Percentiles rank a stretch among this genome's conserved stretches.
These are phyloP conservation scores for Lactifluus hygrophoroides DNA, from an alignment of 768 basidiomycete species.

Conservation along the genomic window DNA sequence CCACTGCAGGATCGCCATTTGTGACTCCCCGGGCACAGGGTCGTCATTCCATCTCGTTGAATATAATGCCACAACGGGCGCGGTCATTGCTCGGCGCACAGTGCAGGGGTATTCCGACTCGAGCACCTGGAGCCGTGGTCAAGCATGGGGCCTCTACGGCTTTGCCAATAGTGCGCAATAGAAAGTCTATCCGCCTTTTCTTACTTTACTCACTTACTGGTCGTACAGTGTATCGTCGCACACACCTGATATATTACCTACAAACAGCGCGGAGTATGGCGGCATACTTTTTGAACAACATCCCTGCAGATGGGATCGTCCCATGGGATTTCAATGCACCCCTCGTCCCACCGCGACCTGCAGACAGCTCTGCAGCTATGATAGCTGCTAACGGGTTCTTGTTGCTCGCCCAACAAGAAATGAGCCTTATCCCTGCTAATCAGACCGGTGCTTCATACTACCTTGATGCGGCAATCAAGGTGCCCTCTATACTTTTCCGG, in stretches of 20 bases:
- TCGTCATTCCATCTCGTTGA: slow-evolving; percentile 48
- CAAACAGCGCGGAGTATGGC: slow-evolving; percentile 53
- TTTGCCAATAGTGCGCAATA: slow-evolving; percentile 53
- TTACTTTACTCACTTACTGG: not conserved
- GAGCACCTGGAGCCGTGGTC: slow-evolving; percentile 69
- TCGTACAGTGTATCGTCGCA: slow-evolving; percentile 48
- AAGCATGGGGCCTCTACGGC: slow-evolving; percentile 65
- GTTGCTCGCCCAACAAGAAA: slow-evolving; percentile 40
- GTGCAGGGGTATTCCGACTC: slow-evolving; percentile 51
- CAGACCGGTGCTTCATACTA: slow-evolving; percentile 31
- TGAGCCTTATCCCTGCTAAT: slow-evolving; percentile 28
- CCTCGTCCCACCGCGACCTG: slow-evolving; percentile 43
- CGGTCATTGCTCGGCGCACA: slow-evolving; percentile 47
- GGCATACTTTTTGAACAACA: slow-evolving; percentile 47
- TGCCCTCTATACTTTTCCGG: slow-evolving; percentile 21
- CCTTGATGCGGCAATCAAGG: slow-evolving; percentile 41
- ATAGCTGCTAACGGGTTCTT: slow-evolving; percentile 54
- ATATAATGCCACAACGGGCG: slow-evolving; percentile 57
- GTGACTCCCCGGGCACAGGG: slow-evolving; percentile 19
- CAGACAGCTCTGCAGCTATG: slow-evolving; percentile 64
- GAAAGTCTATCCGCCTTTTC: not conserved
- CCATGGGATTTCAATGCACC: slow-evolving; percentile 78
- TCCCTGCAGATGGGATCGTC: slow-evolving; percentile 55
- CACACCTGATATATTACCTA: slow-evolving; percentile 43
- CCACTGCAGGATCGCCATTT: not conserved